Evolutionary conservation across 225 moss, liverwort and hornwort genomes (phyloP).

Genomic region (Marchantia paleacea): DNA sequence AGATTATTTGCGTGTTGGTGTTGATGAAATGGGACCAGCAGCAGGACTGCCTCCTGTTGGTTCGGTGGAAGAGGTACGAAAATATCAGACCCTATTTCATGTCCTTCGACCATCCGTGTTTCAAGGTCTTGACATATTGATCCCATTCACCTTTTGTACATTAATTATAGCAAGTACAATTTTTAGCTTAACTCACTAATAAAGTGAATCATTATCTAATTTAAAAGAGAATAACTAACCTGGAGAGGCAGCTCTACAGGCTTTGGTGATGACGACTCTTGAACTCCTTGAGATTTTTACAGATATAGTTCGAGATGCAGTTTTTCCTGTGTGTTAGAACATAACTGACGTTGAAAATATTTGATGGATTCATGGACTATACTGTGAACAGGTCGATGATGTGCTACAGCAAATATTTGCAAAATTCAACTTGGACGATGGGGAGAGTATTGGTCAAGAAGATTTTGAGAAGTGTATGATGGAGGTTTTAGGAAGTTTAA

Average conservation of each 20-base stretch:
- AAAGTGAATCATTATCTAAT: too few species aligned
- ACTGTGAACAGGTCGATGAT: constrained; percentile 54
- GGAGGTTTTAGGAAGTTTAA: constrained; percentile 72
- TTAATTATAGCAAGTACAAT: neutral
- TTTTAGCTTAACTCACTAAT: neutral
- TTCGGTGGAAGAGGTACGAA: constrained; percentile 61
- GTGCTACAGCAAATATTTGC: constrained; percentile 57
- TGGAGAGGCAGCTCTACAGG: neutral
- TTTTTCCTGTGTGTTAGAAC: too few species aligned
- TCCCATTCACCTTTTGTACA: neutral
- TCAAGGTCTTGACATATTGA: neutral
- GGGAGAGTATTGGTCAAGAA: constrained; percentile 31
- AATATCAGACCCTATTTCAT: neutral
- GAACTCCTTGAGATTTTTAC: neutral
- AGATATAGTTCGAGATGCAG: neutral
- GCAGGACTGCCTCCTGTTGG: constrained; percentile 85
- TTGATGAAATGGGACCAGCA: constrained; percentile 67
- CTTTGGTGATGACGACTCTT: neutral
- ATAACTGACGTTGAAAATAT: neutral
- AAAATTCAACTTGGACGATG: constrained; percentile 45
- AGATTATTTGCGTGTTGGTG: constrained; percentile 59
- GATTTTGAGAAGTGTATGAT: constrained; percentile 56
- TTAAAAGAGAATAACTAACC: neutral
- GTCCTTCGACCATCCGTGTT: neutral
- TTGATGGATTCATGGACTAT: neutral